These are phyloP conservation scores for Syncephalastrum sp. DNA, from an alignment of 371 early-diverging fungal species.

Conservation along the genomic window DNA sequence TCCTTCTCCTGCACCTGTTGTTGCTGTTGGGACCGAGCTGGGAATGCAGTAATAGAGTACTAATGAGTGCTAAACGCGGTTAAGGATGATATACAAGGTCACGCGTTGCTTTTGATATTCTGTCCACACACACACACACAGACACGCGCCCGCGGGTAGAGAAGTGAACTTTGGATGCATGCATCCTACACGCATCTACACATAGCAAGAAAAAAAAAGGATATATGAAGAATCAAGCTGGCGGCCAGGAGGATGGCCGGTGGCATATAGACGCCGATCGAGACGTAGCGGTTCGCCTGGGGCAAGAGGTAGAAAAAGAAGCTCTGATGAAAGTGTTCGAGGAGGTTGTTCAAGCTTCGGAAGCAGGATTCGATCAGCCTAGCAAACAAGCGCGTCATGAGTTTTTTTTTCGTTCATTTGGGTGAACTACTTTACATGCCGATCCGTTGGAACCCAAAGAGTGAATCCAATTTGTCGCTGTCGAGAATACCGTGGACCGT, in stretches of 20 bases:
- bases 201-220: constrained; percentile 32
- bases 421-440: constrained; percentile 53
- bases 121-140: too few species aligned
- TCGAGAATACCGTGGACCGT: constrained; percentile 66
- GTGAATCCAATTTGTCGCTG: constrained; percentile 29
- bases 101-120: neutral
- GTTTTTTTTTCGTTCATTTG: neutral
- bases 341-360: constrained; percentile 88
- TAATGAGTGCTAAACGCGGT: constrained; percentile 34
- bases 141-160: too few species aligned
- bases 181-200: neutral
- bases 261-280: constrained; percentile 88
- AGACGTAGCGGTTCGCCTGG: constrained; percentile 73
- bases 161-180: neutral
- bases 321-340: constrained; percentile 95
- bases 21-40: constrained; percentile 20
- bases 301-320: constrained; percentile 94
- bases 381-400: neutral
- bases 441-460: constrained; percentile 57
- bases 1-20: constrained; percentile 14
- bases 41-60: constrained; percentile 45
- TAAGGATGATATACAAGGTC: constrained; percentile 25
- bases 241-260: constrained; percentile 73
- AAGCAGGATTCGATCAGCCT: constrained; percentile 82
- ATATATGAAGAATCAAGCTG: constrained; percentile 62